Base-by-base conservation (phyloP, 306 rosid species). In the Adenanthera pavonina region DNA sequence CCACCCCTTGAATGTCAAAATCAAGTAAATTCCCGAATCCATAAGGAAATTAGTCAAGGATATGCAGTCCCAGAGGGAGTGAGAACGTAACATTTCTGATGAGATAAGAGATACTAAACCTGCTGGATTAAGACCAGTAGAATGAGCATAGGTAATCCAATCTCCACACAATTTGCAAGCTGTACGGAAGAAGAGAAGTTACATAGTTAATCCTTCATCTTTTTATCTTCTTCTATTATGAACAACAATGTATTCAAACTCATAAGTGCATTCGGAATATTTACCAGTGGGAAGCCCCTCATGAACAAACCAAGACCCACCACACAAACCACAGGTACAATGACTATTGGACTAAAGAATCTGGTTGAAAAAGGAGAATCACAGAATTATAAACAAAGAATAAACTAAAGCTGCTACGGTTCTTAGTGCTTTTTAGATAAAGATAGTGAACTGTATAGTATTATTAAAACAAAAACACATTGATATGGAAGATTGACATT, bases 211-310 rank as follows among this genome's bases (percentile, higher is more conserved):
- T 47, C 60, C 75, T 80, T 84, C 30, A 43, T 46, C 72, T 35
- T 40, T 56, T n/a, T 43, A 17, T 10, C 40, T 40, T 36, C 52
- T 69, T 33, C 36, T 52, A 40, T 53, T 13, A 72, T 20, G 53
- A 76, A 57, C 48, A 73, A 38, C 36, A 81, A 78, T 33, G 56
- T 5, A 69, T 81, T 61, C 38, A 41, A 65, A 72, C 33, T 78
- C 34, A 4, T 19, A 53, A 74, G 72, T 74, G 54, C 60, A 40
- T 8, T 34, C 9, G 54, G 77, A 74, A 86, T 82, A 70, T 71
- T 79, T 93, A 95, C 99, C 91, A 77, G 74, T 5, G 98, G 99
- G 86, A 95, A 95, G 72, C 99, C 99, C 89, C 97, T 82, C 6
- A 81, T 43, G 56, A 92, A 95, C 38, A 82, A 87, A 73, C 99